phyloP scores from a whole-genome alignment of 352 stramenopile species.

The Globisporangium megalacanthum region DNA sequence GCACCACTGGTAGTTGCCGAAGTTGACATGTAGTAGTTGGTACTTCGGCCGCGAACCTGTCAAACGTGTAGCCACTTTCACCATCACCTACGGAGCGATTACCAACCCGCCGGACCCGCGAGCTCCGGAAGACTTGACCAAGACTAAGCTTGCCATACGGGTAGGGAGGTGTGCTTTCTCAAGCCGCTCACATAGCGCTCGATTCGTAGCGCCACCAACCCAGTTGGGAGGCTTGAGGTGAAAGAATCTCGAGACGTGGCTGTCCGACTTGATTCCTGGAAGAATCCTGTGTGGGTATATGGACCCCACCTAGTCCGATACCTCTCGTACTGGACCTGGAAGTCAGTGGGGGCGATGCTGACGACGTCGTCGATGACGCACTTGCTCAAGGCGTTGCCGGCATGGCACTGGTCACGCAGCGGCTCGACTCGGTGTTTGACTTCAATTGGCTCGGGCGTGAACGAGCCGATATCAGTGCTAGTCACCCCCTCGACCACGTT shows the following conservation, averaged over 20 bases:
- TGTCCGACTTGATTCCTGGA: neutral
- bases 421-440: neutral
- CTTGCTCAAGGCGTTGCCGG: neutral
- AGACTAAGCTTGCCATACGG: too few relatives aligned
- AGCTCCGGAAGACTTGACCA: too few relatives aligned
- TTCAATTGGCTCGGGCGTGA: neutral
- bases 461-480: neutral
- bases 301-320: neutral
- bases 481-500: neutral
- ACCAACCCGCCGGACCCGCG: neutral
- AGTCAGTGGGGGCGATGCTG: too few relatives aligned
- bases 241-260: neutral
- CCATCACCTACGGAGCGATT: neutral
- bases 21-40: neutral
- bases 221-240: neutral
- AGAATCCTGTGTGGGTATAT: slow-evolving; percentile 1
- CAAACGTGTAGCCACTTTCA: too few relatives aligned
- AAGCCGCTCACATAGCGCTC: neutral
- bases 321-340: too few relatives aligned
- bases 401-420: neutral
- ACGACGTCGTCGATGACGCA: neutral
- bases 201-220: neutral
- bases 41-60: too few relatives aligned
- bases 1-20: neutral
- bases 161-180: neutral